Evolutionary conservation across 768 basidiomycete species (phyloP).

Genomic region (Kwoniella sp.): DNA sequence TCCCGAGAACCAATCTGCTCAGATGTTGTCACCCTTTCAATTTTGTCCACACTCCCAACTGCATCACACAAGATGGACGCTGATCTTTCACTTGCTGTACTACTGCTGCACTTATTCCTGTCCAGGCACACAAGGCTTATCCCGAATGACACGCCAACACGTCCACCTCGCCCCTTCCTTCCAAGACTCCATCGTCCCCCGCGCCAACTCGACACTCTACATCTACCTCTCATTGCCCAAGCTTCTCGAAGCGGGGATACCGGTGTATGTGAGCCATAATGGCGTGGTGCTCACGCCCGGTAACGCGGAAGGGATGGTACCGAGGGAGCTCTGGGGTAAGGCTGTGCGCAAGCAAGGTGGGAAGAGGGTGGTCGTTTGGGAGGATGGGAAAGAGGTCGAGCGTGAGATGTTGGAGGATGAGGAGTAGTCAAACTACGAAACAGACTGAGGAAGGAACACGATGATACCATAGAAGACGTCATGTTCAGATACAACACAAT

Average conservation of each 20-base stretch:
- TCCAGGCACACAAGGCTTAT: conserved; percentile 63
- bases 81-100: neutral
- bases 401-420: conserved; percentile 13
- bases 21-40: neutral
- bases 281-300: conserved; percentile 88
- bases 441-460: neutral
- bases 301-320: conserved; percentile 66
- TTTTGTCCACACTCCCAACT: neutral
- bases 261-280: conserved; percentile 77
- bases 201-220: conserved; percentile 72
- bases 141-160: conserved; percentile 84
- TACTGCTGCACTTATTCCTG: neutral
- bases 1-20: too few species aligned
- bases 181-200: conserved; percentile 68
- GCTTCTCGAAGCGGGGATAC: conserved; percentile 42
- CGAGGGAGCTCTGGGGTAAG: conserved; percentile 67
- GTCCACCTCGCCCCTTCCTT: conserved; percentile 85
- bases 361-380: conserved; percentile 30
- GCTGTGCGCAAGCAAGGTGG: conserved; percentile 61
- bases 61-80: neutral
- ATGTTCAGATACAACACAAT: conserved; percentile 1
- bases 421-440: conserved; percentile 3
- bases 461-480: too few species aligned
- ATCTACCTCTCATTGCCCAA: conserved; percentile 78
- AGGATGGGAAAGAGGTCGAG: conserved; percentile 33